phyloP scores from a whole-genome alignment of 2,329 filamentous ascomycete species.

The Hypoxylon sp. region DNA sequence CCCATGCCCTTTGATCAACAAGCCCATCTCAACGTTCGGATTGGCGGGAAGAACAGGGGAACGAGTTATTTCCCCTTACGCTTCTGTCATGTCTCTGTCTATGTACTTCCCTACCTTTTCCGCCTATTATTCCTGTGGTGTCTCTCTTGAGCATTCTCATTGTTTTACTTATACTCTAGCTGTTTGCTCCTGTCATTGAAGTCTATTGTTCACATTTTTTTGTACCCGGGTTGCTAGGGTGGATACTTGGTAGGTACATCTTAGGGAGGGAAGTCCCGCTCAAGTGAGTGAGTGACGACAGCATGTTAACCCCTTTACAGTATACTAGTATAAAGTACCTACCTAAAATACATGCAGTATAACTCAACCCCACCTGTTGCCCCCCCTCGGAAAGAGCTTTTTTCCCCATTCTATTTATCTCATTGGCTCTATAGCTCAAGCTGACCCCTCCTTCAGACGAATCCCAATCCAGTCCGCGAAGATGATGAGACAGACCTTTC shows the following conservation, averaged over 20 bases:
- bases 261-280: conserved; percentile 27
- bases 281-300: conserved; percentile 36
- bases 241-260: too few relatives aligned
- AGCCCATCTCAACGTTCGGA: conserved; percentile 28
- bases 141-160: too few relatives aligned
- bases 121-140: neutral
- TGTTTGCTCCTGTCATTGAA: too few relatives aligned
- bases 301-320: conserved; percentile 24
- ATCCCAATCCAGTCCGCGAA: conserved; percentile 37
- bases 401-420: conserved; percentile 18
- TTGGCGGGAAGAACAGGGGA: conserved; percentile 1
- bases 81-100: neutral
- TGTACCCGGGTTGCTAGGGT: too few relatives aligned
- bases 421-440: conserved; percentile 43
- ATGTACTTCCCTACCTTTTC: neutral
- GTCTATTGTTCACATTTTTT: too few relatives aligned
- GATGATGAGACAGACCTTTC: conserved; percentile 47
- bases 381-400: conserved; percentile 38
- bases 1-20: conserved; percentile 18
- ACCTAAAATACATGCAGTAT: conserved; percentile 16
- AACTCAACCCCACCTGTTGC: conserved; percentile 29
- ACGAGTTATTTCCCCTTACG: neutral
- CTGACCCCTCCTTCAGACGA: conserved; percentile 45
- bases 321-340: conserved; percentile 18
- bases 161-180: too few relatives aligned